Conservation (phyloP, 1,139 yeast genomes). For the Sugiyamaella castrensis region DNA sequence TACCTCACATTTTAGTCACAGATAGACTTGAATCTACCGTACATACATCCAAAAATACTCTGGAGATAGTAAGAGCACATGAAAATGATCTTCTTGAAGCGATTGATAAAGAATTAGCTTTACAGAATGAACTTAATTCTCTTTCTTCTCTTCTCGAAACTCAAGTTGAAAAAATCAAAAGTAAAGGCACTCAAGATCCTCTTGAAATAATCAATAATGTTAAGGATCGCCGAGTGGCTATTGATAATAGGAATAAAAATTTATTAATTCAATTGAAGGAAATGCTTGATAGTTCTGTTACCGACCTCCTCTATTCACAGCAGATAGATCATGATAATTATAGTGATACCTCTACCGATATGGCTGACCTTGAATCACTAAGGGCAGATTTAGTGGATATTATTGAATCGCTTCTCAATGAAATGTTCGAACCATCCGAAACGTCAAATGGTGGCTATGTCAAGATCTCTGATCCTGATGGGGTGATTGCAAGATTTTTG, state of each 20-base stretch:
- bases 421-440: conserved; percentile 21
- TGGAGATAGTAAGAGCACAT: conserved; percentile 14
- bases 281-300: conserved; percentile 18
- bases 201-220: conserved; percentile 14
- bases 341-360: not conserved
- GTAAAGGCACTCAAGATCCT: conserved; percentile 11
- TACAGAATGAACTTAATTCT: conserved; percentile 17
- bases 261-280: conserved; percentile 16
- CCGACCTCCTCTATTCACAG: conserved; percentile 11
- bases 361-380: conserved; percentile 7
- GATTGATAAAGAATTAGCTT: conserved; percentile 12
- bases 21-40: conserved; percentile 18
- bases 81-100: conserved; percentile 8
- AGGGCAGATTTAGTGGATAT: conserved; percentile 14
- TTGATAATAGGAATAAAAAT: conserved; percentile 5
- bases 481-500: conserved; percentile 22
- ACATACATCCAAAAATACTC: conserved; percentile 10
- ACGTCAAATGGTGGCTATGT: conserved; percentile 20
- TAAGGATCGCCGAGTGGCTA: not conserved
- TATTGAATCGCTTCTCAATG: conserved; percentile 23
- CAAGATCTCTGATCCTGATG: conserved; percentile 15
- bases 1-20: conserved; percentile 20
- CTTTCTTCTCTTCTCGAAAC: conserved; percentile 14
- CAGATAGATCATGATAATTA: not conserved
- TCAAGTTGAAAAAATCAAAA: conserved; percentile 9